Conservation (phyloP, 2,329 filamentous ascomycete genomes). For the Pseudonectria foliicola region DNA sequence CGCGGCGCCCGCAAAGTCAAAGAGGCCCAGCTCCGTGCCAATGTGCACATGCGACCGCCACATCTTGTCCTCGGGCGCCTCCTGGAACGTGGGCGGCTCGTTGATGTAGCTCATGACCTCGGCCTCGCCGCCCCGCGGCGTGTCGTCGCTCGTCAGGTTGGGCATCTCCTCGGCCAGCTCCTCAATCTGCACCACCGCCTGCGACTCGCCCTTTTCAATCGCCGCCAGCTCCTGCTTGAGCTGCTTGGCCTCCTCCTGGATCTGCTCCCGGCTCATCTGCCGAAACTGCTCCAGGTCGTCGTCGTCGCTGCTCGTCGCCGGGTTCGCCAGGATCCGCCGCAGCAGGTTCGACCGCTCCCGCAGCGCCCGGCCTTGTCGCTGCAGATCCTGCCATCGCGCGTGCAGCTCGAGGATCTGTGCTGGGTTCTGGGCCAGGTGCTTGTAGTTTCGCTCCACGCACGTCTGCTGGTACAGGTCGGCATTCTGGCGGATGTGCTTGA, state of each 20-base stretch:
- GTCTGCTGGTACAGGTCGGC: constrained; percentile 74
- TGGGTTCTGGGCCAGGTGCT: constrained; percentile 45
- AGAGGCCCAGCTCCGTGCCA: constrained; percentile 74
- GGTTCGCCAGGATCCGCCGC: constrained; percentile 46
- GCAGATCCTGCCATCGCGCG: constrained; percentile 51
- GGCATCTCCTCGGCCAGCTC: constrained; percentile 70
- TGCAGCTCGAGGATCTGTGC: constrained; percentile 49
- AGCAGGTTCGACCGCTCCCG: constrained; percentile 61
- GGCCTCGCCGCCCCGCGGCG: constrained; percentile 63
- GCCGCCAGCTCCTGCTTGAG: constrained; percentile 56
- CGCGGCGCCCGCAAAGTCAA: constrained; percentile 79
- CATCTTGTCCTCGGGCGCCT: constrained; percentile 26
- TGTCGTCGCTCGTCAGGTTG: constrained; percentile 73
- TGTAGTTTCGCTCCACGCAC: constrained; percentile 80
- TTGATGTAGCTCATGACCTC: constrained; percentile 73
- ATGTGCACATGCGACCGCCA: constrained; percentile 80
- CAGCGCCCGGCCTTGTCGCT: constrained; percentile 51
- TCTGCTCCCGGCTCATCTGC: constrained; percentile 37
- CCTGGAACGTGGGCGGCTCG: constrained; percentile 45
- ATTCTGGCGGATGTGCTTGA: constrained; percentile 86
- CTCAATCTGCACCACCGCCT: constrained; percentile 59
- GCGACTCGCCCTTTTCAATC: constrained; percentile 56
- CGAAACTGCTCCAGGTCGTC: constrained; percentile 30
- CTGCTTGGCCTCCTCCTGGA: constrained; percentile 56
- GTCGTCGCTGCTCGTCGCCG: constrained; percentile 38